Conservation (phyloP, 441 rosid species). For the Mallotus japonicus region DNA sequence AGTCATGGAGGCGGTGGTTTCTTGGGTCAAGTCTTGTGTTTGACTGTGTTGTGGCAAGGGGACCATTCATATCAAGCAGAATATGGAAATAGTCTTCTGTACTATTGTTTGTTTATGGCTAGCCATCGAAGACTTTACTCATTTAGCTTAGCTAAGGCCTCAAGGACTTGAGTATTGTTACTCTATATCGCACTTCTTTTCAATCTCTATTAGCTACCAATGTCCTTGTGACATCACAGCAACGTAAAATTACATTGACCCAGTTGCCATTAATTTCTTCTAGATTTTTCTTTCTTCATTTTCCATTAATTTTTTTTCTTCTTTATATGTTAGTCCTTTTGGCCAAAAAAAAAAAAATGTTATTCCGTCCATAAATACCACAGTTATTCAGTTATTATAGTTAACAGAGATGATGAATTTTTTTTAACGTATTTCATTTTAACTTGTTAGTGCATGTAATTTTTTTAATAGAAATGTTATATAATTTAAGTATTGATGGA, state of each 20-base stretch:
- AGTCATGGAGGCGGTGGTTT: slow-evolving; percentile 15
- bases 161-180: not conserved
- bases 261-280: not conserved
- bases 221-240: not conserved
- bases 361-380: no score
- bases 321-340: no score
- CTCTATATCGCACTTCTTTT: not conserved
- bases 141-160: not conserved
- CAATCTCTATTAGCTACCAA: not conserved
- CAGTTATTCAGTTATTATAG: no score
- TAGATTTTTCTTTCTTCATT: not conserved
- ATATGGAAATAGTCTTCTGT: slow-evolving; percentile 14
- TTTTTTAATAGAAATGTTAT: no score
- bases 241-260: not conserved
- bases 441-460: no score
- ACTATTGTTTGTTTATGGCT: not conserved
- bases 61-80: not conserved
- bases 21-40: slow-evolving; percentile 21
- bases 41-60: slow-evolving; percentile 1
- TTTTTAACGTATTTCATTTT: no score
- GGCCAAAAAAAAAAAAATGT: no score
- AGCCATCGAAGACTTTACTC: slow-evolving; percentile 15
- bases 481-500: no score
- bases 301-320: not conserved
- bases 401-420: no score